phyloP scores from a whole-genome alignment of 2,329 filamentous ascomycete genomes.

The Gyromitra esculenta region DNA sequence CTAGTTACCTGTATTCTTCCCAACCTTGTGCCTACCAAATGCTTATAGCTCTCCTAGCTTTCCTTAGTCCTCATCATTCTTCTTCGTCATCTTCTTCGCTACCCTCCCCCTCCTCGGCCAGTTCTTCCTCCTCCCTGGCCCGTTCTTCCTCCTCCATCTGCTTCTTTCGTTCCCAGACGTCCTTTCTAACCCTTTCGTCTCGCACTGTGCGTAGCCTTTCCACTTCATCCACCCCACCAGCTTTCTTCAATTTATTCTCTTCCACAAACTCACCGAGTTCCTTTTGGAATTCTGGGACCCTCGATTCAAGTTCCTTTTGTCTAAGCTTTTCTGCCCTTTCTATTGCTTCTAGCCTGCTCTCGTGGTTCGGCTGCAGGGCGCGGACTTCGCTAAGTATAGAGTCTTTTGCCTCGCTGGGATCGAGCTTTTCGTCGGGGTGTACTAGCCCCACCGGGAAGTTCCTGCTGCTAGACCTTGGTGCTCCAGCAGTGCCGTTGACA shows the following conservation, averaged over 20 bases:
- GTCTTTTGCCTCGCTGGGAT: slow-evolving; percentile 87
- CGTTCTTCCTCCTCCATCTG: slow-evolving; percentile 53
- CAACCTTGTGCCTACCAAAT: slow-evolving; percentile 16
- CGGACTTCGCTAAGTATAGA: slow-evolving; percentile 91
- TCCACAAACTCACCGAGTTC: slow-evolving; percentile 87
- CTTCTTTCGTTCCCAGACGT: slow-evolving; percentile 61
- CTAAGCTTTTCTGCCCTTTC: slow-evolving; percentile 93
- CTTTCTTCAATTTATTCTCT: slow-evolving; percentile 94
- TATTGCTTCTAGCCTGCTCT: slow-evolving; percentile 91
- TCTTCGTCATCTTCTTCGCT: slow-evolving; percentile 45
- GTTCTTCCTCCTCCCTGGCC: slow-evolving; percentile 44
- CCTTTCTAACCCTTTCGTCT: slow-evolving; percentile 84
- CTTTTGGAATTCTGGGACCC: slow-evolving; percentile 75
- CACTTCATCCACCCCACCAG: slow-evolving; percentile 91
- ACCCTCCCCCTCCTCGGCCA: slow-evolving; percentile 38
- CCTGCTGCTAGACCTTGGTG: slow-evolving; percentile 66
- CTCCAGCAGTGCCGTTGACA: slow-evolving; percentile 59
- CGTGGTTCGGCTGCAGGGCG: slow-evolving; percentile 92
- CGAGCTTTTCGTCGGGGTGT: slow-evolving; percentile 64
- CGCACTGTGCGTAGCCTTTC: slow-evolving; percentile 84
- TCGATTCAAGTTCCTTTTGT: slow-evolving; percentile 84
- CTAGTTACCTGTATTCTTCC: slow-evolving; percentile 20
- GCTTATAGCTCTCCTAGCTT: background rate
- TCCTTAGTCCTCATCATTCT: slow-evolving; percentile 15
- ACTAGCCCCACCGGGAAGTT: slow-evolving; percentile 58